phyloP scores from a whole-genome alignment of 257 asterid genomes.

The Solanum megistacrolobum region DNA sequence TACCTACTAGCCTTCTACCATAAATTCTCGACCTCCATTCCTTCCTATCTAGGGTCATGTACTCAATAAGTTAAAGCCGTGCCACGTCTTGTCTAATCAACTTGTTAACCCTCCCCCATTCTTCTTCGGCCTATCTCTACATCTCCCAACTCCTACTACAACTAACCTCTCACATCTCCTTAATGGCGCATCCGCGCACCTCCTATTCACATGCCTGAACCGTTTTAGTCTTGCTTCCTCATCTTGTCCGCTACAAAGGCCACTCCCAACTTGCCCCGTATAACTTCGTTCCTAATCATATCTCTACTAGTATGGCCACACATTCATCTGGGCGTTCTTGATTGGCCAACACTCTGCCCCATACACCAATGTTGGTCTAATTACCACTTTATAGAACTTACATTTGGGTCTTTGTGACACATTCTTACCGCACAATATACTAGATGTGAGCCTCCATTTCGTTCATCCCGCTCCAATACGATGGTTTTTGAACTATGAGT shows the following conservation, averaged over 20 bases:
- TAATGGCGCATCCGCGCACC: background rate
- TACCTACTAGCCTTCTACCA: background rate
- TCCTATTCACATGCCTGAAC: background rate
- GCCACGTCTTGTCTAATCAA: background rate
- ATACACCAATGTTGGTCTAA: background rate
- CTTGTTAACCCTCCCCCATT: background rate
- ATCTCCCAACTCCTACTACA: background rate
- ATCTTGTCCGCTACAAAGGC: background rate
- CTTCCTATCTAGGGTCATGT: background rate
- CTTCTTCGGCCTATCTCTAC: background rate
- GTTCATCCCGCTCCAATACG: background rate
- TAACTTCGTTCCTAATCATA: background rate
- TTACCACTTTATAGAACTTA: background rate
- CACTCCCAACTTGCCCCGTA: background rate
- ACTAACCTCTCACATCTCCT: background rate
- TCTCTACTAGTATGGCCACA: background rate
- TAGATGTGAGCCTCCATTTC: background rate
- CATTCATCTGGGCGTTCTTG: background rate
- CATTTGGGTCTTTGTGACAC: background rate
- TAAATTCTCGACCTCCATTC: background rate
- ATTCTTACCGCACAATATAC: background rate
- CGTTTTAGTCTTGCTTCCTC: background rate
- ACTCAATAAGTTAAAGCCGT: background rate
- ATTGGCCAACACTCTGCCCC: background rate
- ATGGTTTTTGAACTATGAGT: background rate